A percentile compares a stretch with the other conserved stretches of the same genome.
Evolutionary conservation across 148 eudicot species (phyloP).

Genomic region (Nepenthes gracilis): DNA sequence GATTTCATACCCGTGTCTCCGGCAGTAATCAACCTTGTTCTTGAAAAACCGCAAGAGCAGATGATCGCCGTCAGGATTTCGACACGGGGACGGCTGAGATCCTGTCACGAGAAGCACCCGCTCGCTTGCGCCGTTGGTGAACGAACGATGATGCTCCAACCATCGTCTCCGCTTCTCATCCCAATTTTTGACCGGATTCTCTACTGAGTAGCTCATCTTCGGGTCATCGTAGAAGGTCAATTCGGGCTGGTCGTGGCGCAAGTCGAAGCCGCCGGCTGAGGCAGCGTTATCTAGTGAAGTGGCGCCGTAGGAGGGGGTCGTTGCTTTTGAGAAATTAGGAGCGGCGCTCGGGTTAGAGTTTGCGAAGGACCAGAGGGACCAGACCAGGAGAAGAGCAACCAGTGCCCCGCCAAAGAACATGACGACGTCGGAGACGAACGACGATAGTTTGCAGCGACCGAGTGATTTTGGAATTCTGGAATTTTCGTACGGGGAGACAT

Average conservation of each 20-base stretch:
- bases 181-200: slow-evolving; percentile 39
- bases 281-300: not conserved
- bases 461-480: slow-evolving; percentile 26
- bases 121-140: slow-evolving; percentile 10
- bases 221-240: slow-evolving; percentile 61
- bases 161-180: slow-evolving; percentile 62
- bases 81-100: slow-evolving; percentile 73
- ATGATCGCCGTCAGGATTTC: slow-evolving; percentile 59
- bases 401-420: slow-evolving; percentile 29
- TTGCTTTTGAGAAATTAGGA: slow-evolving; percentile 10
- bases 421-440: slow-evolving; percentile 19
- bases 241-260: slow-evolving; percentile 25
- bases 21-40: slow-evolving; percentile 84
- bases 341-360: slow-evolving; percentile 9
- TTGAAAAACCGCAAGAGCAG: slow-evolving; percentile 56
- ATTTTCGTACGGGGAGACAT: no score
- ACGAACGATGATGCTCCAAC: slow-evolving; percentile 38
- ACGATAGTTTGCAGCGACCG: slow-evolving; percentile 18
- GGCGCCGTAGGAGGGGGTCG: not conserved
- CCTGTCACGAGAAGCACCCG: slow-evolving; percentile 62
- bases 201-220: slow-evolving; percentile 34
- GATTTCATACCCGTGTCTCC: slow-evolving; percentile 72
- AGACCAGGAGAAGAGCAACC: slow-evolving; percentile 33
- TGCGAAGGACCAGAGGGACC: slow-evolving; percentile 44
- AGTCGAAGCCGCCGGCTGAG: slow-evolving; percentile 4